These are phyloP conservation scores for Arabidopsis lyrata DNA, from an alignment of 441 rosid genomes.

Conservation along the genomic window DNA sequence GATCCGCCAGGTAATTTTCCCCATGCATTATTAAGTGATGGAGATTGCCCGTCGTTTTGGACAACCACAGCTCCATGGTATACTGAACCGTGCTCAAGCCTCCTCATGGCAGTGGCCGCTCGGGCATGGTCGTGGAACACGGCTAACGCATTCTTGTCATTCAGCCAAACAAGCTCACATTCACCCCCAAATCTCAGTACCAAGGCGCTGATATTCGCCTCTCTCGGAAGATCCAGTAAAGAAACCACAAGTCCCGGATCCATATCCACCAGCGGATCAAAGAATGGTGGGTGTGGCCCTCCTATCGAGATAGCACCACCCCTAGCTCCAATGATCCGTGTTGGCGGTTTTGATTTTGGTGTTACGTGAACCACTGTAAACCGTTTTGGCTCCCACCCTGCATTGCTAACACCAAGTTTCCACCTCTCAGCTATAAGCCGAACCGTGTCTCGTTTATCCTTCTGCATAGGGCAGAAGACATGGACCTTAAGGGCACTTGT, in stretches of 20 bases:
- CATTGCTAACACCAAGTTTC: constrained; percentile 80
- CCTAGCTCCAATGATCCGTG: constrained; percentile 80
- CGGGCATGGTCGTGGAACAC: constrained; percentile 93
- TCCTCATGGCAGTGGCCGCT: constrained; percentile 98
- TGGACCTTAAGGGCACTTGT: constrained; percentile 78
- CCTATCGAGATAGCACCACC: constrained; percentile 57
- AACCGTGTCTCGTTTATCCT: constrained; percentile 93
- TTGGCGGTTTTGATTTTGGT: constrained; percentile 79
- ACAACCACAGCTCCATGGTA: constrained; percentile 75
- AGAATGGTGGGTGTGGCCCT: constrained; percentile 61
- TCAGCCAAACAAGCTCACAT: constrained; percentile 95
- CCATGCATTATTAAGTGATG: constrained; percentile 68
- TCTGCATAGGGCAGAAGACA: constrained; percentile 93
- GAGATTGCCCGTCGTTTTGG: constrained; percentile 55
- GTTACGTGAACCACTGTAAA: constrained; percentile 83
- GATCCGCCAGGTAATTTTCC: constrained; percentile 54
- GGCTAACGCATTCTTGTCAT: constrained; percentile 96
- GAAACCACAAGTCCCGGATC: constrained; percentile 97
- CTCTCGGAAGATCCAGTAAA: constrained; percentile 92
- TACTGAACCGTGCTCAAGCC: constrained; percentile 92
- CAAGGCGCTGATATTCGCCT: constrained; percentile 85
- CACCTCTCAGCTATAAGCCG: constrained; percentile 93
- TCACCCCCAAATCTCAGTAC: constrained; percentile 97
- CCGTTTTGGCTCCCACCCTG: constrained; percentile 99
- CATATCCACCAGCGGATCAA: constrained; percentile 91